Conservation (phyloP, 208 protist genomes). For the Balamuthia mandrillaris region DNA sequence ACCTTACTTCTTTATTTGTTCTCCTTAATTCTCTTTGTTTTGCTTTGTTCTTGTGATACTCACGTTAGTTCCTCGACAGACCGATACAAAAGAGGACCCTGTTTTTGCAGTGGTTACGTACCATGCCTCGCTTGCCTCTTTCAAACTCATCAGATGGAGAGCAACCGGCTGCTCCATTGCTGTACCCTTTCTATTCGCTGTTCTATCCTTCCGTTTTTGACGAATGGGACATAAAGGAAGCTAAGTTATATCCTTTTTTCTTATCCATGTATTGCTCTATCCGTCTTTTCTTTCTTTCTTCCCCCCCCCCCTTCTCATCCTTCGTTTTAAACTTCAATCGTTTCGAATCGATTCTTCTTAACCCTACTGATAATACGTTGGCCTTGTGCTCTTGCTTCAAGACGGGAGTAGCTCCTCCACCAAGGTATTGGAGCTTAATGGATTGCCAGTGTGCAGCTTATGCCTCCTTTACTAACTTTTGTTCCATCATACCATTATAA, state of each 20-base stretch:
- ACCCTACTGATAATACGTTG: background rate
- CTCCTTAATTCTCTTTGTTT: background rate
- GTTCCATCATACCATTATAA: background rate
- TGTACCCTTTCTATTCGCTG: constrained; percentile 7
- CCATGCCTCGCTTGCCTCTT: too few relatives aligned
- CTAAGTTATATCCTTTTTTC: constrained; percentile 39
- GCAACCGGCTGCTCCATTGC: too few relatives aligned
- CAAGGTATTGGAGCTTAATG: background rate
- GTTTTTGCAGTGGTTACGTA: too few relatives aligned
- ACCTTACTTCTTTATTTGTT: too few relatives aligned
- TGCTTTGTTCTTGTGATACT: background rate
- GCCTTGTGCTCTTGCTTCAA: constrained; percentile 28
- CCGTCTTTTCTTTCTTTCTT: too few relatives aligned
- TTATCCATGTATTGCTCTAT: too few relatives aligned
- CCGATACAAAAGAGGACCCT: background rate
- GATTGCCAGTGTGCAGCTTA: background rate
- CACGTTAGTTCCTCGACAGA: background rate
- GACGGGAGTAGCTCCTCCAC: background rate
- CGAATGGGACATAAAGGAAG: background rate
- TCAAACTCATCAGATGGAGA: too few relatives aligned
- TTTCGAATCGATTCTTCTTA: too few relatives aligned
- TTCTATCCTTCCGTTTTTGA: constrained; percentile 26
- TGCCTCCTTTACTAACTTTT: background rate
- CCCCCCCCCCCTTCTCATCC: too few relatives aligned
- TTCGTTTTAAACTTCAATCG: too few relatives aligned